Base-by-base conservation (phyloP, 2,329 filamentous ascomycete species). In the Calonectria honghensis region DNA sequence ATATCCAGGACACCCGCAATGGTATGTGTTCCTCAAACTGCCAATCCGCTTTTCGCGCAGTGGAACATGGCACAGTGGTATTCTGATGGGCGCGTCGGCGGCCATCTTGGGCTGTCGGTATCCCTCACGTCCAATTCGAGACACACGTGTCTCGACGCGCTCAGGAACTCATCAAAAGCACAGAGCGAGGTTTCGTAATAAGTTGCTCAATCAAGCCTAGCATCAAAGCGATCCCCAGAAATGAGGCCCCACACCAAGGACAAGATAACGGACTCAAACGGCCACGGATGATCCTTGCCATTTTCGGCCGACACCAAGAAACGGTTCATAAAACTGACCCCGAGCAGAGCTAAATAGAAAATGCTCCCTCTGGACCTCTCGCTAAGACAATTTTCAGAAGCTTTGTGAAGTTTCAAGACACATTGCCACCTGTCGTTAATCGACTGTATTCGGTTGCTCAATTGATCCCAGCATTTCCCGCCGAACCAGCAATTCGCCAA, bases 321-420 rank as follows among this genome's bases (percentile, higher is more conserved):
- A 63, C 35, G 57, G 57, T 63, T 63, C 57, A 63, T 63, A 63
- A 63, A 63, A 63, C 57, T 63, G 57, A 63, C 37, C 3, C 57
- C 35, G 57, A 16, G 39, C 57, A 14, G 24, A 63, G 57, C 57
- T 41, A 63, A 41, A 29, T 63, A 39, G 24, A 63, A 63, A 63
- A 41, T 11, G 27, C 39, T 63, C 37, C 16, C 11, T 63, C 52
- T 35, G 31, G 13, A 41, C 18, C 37, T 63, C n/a, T 41, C 24
- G n/a, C 24, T 1, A 63, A 63, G 57, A 41, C 37, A 63, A 63
- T 29, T 31, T 10, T 41, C 24, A 16, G 32, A 39, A 13, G 4
- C n/a, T 24, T 63, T 39, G 57, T 24, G 57, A 24, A 4, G 57
- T 29, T 29, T 27, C 18, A 41, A 37, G 4, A 63, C 57, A 20